These are phyloP conservation scores for Coemansia sp. DNA, from an alignment of 192 early-diverging fungal species.

Conservation along the genomic window DNA sequence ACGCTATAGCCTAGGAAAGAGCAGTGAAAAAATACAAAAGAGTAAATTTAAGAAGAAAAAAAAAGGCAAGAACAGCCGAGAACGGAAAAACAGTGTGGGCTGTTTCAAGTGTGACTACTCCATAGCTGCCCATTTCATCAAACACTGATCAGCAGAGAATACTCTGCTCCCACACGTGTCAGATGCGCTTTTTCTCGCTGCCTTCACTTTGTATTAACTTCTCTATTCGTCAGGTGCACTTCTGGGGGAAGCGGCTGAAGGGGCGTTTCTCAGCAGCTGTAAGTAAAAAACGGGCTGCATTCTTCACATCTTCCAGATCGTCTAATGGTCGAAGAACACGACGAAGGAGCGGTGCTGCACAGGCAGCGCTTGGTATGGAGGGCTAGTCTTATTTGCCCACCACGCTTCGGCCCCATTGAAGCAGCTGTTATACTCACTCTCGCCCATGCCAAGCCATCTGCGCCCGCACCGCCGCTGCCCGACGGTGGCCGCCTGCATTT, in stretches of 20 bases:
- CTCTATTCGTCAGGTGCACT: not conserved
- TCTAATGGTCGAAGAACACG: not conserved
- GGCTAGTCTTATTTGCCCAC: not conserved
- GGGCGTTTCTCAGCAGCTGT: not conserved
- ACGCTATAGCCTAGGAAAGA: not conserved
- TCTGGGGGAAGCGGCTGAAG: too few relatives aligned
- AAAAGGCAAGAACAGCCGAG: slow-evolving; percentile 3
- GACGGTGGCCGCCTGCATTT: slow-evolving; percentile 27
- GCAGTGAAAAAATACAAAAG: not conserved
- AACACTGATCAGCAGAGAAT: not conserved
- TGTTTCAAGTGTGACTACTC: not conserved
- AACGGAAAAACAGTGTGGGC: not conserved
- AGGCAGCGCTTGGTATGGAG: not conserved
- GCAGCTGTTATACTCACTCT: not conserved
- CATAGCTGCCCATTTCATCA: not conserved
- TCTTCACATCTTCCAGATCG: not conserved
- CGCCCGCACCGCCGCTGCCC: not conserved
- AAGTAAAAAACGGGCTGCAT: not conserved
- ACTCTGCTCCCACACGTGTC: not conserved
- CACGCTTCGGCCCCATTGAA: not conserved
- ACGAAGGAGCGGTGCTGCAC: not conserved
- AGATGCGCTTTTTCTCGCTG: not conserved
- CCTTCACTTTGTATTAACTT: not conserved
- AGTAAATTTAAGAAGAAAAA: not conserved
- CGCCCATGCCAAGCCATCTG: not conserved